phyloP scores from a whole-genome alignment of 345 rosid genomes.

The Eucalyptus sp. region DNA sequence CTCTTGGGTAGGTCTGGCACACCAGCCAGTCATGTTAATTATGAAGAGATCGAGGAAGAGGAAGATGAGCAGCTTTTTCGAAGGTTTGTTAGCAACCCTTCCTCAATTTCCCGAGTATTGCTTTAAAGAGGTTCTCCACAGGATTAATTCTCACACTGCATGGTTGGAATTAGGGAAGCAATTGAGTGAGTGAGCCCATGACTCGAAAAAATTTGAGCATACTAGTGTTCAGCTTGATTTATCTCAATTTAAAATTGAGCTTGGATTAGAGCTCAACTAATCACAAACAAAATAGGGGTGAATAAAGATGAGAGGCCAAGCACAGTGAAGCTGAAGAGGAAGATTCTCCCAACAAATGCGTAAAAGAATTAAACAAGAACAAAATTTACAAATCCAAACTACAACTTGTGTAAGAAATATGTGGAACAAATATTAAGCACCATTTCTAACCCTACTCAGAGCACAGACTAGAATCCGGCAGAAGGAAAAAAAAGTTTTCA shows the following conservation, averaged over 20 bases:
- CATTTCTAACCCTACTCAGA: background rate
- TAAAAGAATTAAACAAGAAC: background rate
- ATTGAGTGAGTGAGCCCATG: background rate
- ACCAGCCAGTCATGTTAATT: slow-evolving; percentile 24
- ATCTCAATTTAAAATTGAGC: background rate
- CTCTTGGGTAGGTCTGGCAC: slow-evolving; percentile 30
- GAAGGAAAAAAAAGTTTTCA: background rate
- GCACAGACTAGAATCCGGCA: background rate
- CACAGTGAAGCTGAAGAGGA: background rate
- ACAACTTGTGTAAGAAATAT: background rate
- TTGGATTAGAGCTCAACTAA: background rate
- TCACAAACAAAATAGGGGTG: background rate
- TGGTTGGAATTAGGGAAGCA: background rate
- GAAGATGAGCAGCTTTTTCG: slow-evolving; percentile 85
- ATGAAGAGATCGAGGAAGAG: slow-evolving; percentile 59
- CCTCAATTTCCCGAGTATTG: background rate
- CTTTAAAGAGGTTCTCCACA: background rate
- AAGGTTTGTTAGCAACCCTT: slow-evolving; percentile 29
- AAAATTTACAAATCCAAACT: background rate
- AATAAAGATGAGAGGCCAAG: background rate
- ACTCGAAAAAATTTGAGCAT: background rate
- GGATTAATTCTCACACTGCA: background rate
- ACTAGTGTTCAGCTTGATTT: background rate
- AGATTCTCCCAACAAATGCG: background rate
- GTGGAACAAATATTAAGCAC: background rate